phyloP scores from a whole-genome alignment of 768 basidiomycete genomes.

The Psilocybe subaeruginosa region DNA sequence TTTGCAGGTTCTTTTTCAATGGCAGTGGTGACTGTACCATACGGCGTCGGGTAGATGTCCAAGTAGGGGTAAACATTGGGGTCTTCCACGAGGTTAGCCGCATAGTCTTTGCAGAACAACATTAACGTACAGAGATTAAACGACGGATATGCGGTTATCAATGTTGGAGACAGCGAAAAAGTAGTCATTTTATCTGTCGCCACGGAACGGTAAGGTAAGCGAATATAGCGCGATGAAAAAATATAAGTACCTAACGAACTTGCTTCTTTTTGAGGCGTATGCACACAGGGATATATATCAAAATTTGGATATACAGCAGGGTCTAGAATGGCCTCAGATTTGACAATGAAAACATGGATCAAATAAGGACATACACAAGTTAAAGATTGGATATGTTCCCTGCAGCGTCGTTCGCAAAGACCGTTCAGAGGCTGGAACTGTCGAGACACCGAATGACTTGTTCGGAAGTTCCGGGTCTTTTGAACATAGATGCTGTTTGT shows the following conservation, averaged over 20 bases:
- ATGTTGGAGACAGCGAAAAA: neutral
- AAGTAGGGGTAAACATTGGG: constrained; percentile 10
- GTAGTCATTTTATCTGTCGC: neutral
- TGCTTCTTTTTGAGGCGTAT: neutral
- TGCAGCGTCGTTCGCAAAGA: neutral
- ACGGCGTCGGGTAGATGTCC: constrained; percentile 28
- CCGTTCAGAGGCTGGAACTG: neutral
- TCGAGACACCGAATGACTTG: neutral
- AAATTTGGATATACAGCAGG: constrained; percentile 40
- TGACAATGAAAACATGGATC: neutral
- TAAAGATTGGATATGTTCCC: constrained; percentile 30
- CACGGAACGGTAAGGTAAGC: neutral
- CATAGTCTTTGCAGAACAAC: neutral
- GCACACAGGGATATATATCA: constrained; percentile 28
- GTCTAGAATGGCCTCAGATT: constrained; percentile 22
- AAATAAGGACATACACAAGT: constrained; percentile 28
- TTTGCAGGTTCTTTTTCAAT: neutral
- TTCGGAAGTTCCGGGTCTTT: neutral
- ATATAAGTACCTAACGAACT: neutral
- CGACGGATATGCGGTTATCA: constrained; percentile 7
- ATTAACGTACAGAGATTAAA: constrained; percentile 9
- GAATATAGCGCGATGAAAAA: neutral
- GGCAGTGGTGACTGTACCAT: neutral
- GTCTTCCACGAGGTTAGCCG: neutral
- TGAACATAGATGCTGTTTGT: neutral